These are phyloP conservation scores for Euphorbia lathyris DNA, from an alignment of 345 rosid genomes.

Conservation along the genomic window DNA sequence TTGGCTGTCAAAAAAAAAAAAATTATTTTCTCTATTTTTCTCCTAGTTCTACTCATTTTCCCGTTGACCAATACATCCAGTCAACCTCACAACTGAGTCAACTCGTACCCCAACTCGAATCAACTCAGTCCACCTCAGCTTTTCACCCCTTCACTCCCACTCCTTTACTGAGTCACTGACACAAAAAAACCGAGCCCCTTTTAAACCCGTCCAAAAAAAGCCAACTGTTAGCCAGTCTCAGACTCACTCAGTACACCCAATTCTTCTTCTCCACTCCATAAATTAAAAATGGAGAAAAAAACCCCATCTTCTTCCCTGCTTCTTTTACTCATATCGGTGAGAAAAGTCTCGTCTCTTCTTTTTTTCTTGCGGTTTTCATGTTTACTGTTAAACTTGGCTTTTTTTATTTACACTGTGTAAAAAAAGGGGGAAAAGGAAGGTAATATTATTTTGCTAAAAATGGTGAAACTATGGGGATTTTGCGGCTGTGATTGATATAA, in stretches of 20 bases:
- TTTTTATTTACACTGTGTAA: background rate
- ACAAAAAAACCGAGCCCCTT: background rate
- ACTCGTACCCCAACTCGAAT: background rate
- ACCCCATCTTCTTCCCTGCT: background rate
- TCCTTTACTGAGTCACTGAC: slow-evolving; percentile 4
- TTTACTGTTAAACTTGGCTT: background rate
- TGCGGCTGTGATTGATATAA: slow-evolving; percentile 32
- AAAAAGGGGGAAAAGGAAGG: background rate
- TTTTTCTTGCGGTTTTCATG: background rate
- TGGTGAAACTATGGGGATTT: slow-evolving; percentile 6
- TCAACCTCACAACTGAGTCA: no score
- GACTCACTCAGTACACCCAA: background rate
- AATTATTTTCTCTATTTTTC: no score
- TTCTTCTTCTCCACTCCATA: background rate
- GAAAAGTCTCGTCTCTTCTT: background rate
- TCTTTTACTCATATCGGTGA: background rate
- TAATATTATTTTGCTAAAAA: slow-evolving; percentile 6
- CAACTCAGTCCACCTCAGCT: background rate
- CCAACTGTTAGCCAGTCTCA: slow-evolving; percentile 4
- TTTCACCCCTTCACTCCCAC: background rate
- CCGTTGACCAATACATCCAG: no score
- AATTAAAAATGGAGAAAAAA: no score
- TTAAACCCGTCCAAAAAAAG: slow-evolving; percentile 8
- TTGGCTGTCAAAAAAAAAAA: no score
- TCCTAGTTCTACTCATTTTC: no score